These are phyloP conservation scores for Drechslerella coelobrocha DNA, from an alignment of 2,329 filamentous ascomycete genomes.

Conservation along the genomic window DNA sequence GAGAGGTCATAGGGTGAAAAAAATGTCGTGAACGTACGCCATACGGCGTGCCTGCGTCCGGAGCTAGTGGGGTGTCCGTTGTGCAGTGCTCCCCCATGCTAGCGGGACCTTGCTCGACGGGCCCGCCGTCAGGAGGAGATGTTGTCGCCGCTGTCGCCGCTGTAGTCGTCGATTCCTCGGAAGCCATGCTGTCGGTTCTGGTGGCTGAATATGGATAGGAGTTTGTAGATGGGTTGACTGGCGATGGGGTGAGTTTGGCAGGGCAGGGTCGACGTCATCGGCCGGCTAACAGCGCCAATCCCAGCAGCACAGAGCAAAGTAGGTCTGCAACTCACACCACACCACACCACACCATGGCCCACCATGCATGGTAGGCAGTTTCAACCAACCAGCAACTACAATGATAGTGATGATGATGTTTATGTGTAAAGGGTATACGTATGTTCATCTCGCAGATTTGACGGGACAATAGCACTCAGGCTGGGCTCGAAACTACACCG, in stretches of 20 bases:
- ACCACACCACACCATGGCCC: no score
- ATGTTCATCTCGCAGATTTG: no score
- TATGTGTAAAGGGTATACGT: no score
- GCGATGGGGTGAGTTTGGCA: slow-evolving; percentile 6
- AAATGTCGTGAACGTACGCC: slow-evolving; percentile 18
- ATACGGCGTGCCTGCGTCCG: slow-evolving; percentile 46
- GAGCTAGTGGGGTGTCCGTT: slow-evolving; percentile 52
- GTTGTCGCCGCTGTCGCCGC: no score
- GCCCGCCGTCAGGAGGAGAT: slow-evolving; percentile 12
- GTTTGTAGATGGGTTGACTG: not conserved
- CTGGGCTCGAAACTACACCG: no score
- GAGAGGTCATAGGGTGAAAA: slow-evolving; percentile 1
- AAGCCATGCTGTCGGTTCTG: slow-evolving; percentile 14
- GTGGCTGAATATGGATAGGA: slow-evolving; percentile 6
- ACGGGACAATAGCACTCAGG: no score
- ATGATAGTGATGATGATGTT: no score
- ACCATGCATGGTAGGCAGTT: no score
- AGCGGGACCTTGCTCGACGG: slow-evolving; percentile 23
- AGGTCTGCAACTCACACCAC: no score
- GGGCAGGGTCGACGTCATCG: slow-evolving; percentile 25
- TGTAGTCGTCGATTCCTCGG: slow-evolving; percentile 25
- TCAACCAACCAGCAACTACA: no score
- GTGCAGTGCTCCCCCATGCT: slow-evolving; percentile 54
- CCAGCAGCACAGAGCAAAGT: no score
- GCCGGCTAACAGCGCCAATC: not conserved